These are phyloP conservation scores for Hamamelis virginiana DNA, from an alignment of 164 flowering plant genomes.

Conservation along the genomic window DNA sequence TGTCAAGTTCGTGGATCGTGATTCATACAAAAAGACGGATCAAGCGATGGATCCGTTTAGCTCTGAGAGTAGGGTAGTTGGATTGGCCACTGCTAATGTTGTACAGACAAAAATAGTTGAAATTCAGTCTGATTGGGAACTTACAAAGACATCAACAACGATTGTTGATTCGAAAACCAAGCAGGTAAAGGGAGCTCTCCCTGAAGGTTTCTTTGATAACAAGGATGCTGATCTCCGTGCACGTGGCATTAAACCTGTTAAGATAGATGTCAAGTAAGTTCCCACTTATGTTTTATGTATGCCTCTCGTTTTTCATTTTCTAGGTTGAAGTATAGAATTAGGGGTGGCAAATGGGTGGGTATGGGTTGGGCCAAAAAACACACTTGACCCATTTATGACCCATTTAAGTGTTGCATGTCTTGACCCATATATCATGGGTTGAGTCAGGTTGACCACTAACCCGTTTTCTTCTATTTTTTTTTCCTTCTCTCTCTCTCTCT, in stretches of 20 bases:
- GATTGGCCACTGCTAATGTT: constrained; percentile 12
- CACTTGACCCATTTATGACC: too few relatives aligned
- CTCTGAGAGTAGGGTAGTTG: constrained; percentile 19
- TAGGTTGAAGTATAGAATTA: too few relatives aligned
- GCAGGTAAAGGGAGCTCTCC: constrained; percentile 69
- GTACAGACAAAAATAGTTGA: constrained; percentile 16
- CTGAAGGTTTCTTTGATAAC: constrained; percentile 93
- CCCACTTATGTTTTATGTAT: not conserved
- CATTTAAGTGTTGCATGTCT: too few relatives aligned
- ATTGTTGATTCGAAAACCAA: constrained; percentile 38
- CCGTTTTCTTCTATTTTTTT: too few relatives aligned
- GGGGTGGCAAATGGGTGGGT: too few relatives aligned
- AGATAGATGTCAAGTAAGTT: constrained; percentile 82
- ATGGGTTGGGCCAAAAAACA: too few relatives aligned
- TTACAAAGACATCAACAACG: constrained; percentile 14
- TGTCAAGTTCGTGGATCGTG: constrained; percentile 10
- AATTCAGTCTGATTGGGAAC: constrained; percentile 24
- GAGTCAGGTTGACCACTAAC: too few relatives aligned
- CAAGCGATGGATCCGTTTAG: constrained; percentile 9
- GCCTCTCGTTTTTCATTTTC: not conserved
- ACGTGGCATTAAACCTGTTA: constrained; percentile 83
- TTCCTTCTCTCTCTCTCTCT: too few relatives aligned
- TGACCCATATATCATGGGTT: too few relatives aligned
- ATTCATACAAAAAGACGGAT: constrained; percentile 10
- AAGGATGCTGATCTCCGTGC: constrained; percentile 95